Conservation (phyloP, 345 rosid genomes). For the Draba incana region DNA sequence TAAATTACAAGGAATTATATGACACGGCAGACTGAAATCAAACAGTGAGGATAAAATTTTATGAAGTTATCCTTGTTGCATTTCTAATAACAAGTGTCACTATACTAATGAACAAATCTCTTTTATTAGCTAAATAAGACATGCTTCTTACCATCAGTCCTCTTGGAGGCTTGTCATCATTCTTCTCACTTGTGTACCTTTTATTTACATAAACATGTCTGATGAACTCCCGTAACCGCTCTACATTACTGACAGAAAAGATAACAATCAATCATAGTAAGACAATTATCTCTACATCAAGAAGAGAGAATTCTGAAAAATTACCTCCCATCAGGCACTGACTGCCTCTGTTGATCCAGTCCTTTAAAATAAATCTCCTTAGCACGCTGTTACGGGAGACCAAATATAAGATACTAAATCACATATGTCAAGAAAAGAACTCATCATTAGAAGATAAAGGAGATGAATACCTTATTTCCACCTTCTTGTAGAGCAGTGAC, state of each 20-base stretch:
- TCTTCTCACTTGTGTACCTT: conserved; percentile 75
- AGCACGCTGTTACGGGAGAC: conserved; percentile 59
- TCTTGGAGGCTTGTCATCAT: conserved; percentile 79
- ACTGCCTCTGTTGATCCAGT: conserved; percentile 76
- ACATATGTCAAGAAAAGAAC: conserved; percentile 20
- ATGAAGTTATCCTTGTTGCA: not conserved
- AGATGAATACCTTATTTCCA: conserved; percentile 79
- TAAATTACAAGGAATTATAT: conserved; percentile 3
- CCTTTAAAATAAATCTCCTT: conserved; percentile 87
- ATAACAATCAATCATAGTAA: conserved; percentile 39
- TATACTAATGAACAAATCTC: not conserved
- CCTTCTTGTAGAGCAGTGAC: conserved; percentile 86
- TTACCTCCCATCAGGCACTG: conserved; percentile 85
- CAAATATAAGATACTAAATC: conserved; percentile 6
- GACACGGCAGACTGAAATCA: not conserved
- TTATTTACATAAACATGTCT: conserved; percentile 90
- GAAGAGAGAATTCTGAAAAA: conserved; percentile 42
- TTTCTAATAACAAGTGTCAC: not conserved
- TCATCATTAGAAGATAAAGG: not conserved
- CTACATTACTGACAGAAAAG: conserved; percentile 67
- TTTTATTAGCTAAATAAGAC: conserved; percentile 1
- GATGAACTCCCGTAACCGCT: conserved; percentile 79
- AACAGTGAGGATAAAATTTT: not conserved
- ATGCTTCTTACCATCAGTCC: conserved; percentile 58
- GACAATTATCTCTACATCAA: conserved; percentile 4